A percentile compares a stretch with the other conserved stretches of the same genome.
phyloP scores from a whole-genome alignment of 2,329 filamentous ascomycete species.

The Pseudogymnoascus sp. region DNA sequence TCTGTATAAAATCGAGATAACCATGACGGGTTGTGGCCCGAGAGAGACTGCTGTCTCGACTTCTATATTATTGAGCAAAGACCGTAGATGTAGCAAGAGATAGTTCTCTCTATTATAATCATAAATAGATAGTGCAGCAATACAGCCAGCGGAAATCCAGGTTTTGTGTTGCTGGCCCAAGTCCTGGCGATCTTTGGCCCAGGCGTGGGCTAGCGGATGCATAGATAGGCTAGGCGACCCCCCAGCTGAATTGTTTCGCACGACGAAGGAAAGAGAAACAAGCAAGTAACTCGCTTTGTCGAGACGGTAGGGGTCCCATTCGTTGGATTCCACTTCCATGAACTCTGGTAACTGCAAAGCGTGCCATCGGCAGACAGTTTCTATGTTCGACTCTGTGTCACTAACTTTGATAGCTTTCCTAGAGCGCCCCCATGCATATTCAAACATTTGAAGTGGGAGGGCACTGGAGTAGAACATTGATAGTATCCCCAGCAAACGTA shows the following conservation, averaged over 20 bases:
- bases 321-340: constrained; percentile 16
- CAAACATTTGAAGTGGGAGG: constrained; percentile 28
- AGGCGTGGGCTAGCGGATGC: constrained; percentile 31
- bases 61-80: constrained; percentile 15
- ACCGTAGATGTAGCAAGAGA: not conserved
- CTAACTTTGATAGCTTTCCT: constrained; percentile 9
- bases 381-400: not conserved
- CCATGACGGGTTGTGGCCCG: constrained; percentile 5
- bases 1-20: constrained; percentile 13
- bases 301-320: constrained; percentile 26
- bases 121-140: constrained; percentile 16
- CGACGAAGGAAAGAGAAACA: constrained; percentile 26
- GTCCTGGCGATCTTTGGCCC: constrained; percentile 27
- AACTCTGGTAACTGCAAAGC: constrained; percentile 17
- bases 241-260: constrained; percentile 8
- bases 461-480: constrained; percentile 23
- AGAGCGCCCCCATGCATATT: constrained; percentile 22
- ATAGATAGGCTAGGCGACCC: constrained; percentile 24
- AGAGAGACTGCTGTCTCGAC: constrained; percentile 9
- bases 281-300: constrained; percentile 25
- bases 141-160: constrained; percentile 17
- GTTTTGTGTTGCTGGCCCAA: not conserved
- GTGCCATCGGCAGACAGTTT: constrained; percentile 15
- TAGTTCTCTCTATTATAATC: not conserved
- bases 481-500: constrained; percentile 26